phyloP scores from a whole-genome alignment of 176 grass and related monocot species.

The Aegilops tauschii region DNA sequence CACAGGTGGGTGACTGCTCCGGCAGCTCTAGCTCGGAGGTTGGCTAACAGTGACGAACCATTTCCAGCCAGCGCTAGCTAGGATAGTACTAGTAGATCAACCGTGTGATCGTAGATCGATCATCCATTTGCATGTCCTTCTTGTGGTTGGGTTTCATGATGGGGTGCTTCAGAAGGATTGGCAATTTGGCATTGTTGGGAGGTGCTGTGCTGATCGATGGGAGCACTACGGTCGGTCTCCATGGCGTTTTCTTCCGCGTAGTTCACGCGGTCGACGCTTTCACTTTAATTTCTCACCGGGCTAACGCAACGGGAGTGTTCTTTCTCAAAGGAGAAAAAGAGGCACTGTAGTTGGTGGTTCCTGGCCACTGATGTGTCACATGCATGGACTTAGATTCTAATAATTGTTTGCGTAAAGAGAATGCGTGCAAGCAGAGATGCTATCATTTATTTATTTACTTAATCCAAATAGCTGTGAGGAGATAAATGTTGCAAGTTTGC shows the following conservation, averaged over 20 bases:
- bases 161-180: background rate
- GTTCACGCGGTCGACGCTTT: background rate
- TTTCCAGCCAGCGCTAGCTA: no score
- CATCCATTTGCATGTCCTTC: background rate
- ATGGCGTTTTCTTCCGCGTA: background rate
- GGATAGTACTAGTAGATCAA: background rate
- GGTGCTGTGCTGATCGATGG: no score
- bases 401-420: background rate
- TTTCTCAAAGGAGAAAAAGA: background rate
- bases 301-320: background rate
- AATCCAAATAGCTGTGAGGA: background rate
- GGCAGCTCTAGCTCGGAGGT: background rate
- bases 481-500: background rate
- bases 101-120: background rate
- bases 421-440: background rate
- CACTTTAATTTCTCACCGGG: background rate
- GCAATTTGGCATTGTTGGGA: background rate
- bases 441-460: background rate
- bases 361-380: background rate
- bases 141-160: background rate
- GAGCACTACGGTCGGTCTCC: background rate
- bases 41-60: no score
- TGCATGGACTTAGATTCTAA: background rate
- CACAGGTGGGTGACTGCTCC: background rate
- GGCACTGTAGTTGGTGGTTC: background rate